Conservation (phyloP, 352 stramenopile genomes). For the Thalassiosira hispida region DNA sequence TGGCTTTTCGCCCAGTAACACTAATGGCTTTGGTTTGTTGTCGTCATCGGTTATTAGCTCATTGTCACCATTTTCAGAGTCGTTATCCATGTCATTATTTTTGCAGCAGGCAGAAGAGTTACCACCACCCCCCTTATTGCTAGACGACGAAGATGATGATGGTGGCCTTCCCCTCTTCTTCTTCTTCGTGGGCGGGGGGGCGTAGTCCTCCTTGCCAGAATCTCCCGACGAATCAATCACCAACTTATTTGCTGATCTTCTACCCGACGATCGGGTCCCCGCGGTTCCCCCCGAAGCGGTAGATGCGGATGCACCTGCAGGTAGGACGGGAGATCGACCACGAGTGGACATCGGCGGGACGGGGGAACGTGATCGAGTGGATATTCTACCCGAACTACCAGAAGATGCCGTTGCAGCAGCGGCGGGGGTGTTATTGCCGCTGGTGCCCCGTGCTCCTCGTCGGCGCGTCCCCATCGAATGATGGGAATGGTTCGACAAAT, state of each 20-base stretch:
- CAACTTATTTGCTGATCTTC: neutral
- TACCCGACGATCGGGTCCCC: neutral
- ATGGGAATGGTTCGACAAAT: neutral
- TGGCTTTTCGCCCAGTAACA: slow-evolving; percentile 76
- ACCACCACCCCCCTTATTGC: neutral
- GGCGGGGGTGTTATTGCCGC: neutral
- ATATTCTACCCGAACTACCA: neutral
- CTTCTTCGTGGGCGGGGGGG: too few relatives aligned
- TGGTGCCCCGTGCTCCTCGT: neutral
- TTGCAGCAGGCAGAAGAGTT: neutral
- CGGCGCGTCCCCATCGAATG: neutral
- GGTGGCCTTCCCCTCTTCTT: neutral
- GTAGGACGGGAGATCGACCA: neutral
- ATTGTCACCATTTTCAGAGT: neutral
- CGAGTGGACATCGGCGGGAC: neutral
- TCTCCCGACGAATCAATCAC: neutral
- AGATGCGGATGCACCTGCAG: neutral
- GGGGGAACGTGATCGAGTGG: neutral
- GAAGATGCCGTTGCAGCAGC: neutral
- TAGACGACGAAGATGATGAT: neutral
- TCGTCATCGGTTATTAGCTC: neutral
- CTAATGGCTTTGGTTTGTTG: slow-evolving; percentile 27
- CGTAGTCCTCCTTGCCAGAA: neutral
- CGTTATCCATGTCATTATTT: neutral
- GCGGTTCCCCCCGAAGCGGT: neutral